phyloP scores from a whole-genome alignment of 148 eudicot species.

The Camellia sinensis region DNA sequence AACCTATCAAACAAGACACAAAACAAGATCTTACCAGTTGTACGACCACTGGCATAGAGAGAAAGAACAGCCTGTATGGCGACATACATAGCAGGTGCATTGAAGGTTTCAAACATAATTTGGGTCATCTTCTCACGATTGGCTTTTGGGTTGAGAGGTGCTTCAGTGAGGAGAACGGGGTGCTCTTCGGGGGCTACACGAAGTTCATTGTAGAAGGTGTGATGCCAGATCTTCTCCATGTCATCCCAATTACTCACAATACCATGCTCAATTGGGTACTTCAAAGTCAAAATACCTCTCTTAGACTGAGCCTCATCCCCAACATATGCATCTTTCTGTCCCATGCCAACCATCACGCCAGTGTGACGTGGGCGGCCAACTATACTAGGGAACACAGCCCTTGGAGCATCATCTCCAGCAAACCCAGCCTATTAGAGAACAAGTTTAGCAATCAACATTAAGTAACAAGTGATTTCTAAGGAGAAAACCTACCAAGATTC shows the following conservation, averaged over 20 bases:
- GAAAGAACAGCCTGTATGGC: conserved; percentile 63
- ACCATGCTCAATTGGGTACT: conserved; percentile 60
- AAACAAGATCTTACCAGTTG: conserved; percentile 41
- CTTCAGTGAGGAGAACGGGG: conserved; percentile 54
- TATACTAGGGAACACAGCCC: conserved; percentile 58
- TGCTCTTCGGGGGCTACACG: conserved; percentile 63
- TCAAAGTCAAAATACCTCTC: conserved; percentile 49
- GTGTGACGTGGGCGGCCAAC: conserved; percentile 61
- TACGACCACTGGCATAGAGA: conserved; percentile 61
- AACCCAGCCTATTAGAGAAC: conserved; percentile 43
- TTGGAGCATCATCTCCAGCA: conserved; percentile 63
- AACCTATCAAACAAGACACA: background rate
- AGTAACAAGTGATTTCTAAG: background rate
- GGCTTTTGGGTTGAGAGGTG: conserved; percentile 60
- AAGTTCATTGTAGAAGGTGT: conserved; percentile 56
- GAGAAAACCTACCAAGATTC: background rate
- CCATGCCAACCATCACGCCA: conserved; percentile 67
- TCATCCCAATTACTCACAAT: conserved; percentile 61
- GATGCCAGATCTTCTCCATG: conserved; percentile 67
- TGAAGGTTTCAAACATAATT: conserved; percentile 59
- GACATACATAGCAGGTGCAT: conserved; percentile 59
- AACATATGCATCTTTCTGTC: conserved; percentile 58
- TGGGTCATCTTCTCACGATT: conserved; percentile 65
- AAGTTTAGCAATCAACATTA: background rate
- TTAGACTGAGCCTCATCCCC: conserved; percentile 67